Evolutionary conservation across 768 basidiomycete genomes (phyloP), one percentile per base, ranked within the genome.

Genomic region (Rhodotorula taiwanensis): DNA sequence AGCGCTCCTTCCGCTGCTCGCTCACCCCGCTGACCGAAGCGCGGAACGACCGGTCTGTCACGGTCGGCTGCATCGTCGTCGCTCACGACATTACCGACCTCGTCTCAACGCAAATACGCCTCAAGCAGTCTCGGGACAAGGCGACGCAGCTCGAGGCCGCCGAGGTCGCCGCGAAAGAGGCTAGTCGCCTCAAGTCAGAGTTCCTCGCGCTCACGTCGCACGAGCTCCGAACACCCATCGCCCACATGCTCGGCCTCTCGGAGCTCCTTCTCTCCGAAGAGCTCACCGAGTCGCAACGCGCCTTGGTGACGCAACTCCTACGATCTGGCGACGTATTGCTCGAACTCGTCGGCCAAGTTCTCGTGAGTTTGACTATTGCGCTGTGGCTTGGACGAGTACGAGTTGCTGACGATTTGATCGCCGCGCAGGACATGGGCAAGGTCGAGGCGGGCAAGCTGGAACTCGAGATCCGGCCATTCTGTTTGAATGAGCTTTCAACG

Each of bases 401-500:
- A 15, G 23, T 10, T 13, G 20, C 34, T 49, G 18, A 34, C n/a
- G n/a, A n/a, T n/a, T 14, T 16, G 7, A 4, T 44, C 45, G 7
- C 33, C 20, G 13, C 3, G 25, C 56, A 64, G 62, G 62, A 64
- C 52, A 64, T 70, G 60, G 70, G 70, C 52, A 71, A 71, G 43
- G 61, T 71, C 43, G 70, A 71, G 55, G 67, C 67, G 1, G 67
- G 67, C 53, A 66, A 71, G 61, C 64, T 71, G 18, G 64, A 68
- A 15, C 47, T 71, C 49, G 67, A 71, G 50, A 41, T 18, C 30
- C 53, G 50, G 2, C 56, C 64, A 15, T 71, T 71, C 61, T 25
- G 45, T 49, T 64, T 68, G 9, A 47, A 59, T 72, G 93, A 90
- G 5, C 89, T 97, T 43, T 94, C 95, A 71, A 88, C 88, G 33